phyloP scores from a whole-genome alignment of 2,329 filamentous ascomycete genomes.

The Cordyceps tenuipes region DNA sequence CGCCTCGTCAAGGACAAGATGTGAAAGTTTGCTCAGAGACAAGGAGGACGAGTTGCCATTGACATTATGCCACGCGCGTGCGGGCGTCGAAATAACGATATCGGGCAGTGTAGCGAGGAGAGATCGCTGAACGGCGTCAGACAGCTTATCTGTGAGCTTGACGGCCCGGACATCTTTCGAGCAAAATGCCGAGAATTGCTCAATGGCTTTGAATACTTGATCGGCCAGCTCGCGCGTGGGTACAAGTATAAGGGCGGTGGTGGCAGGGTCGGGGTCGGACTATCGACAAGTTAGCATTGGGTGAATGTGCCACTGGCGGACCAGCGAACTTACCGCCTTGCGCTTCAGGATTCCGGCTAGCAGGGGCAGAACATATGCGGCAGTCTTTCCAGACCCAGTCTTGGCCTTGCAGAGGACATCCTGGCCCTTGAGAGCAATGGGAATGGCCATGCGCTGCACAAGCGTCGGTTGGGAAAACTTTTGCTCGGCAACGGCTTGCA shows the following conservation, averaged over 20 bases:
- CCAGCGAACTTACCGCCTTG: conserved; percentile 48
- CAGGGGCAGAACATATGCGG: conserved; percentile 89
- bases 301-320: not conserved
- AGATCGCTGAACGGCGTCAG: conserved; percentile 78
- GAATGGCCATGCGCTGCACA: conserved; percentile 81
- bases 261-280: conserved; percentile 44
- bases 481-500: conserved; percentile 78
- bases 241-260: conserved; percentile 78
- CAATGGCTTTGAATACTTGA: conserved; percentile 74
- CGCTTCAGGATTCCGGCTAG: conserved; percentile 73
- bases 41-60: conserved; percentile 56
- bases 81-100: conserved; percentile 82
- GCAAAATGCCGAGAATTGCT: conserved; percentile 72
- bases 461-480: conserved; percentile 81
- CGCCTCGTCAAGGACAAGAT: conserved; percentile 87
- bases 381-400: conserved; percentile 94
- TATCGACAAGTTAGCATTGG: conserved; percentile 20
- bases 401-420: conserved; percentile 89
- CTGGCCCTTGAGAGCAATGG: conserved; percentile 75
- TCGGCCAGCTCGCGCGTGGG: conserved; percentile 91
- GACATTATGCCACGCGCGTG: conserved; percentile 71
- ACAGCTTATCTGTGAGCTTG: conserved; percentile 85
- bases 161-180: conserved; percentile 73
- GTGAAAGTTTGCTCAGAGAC: conserved; percentile 60
- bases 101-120: conserved; percentile 81